Conservation (phyloP, 1,284 basidiomycete species). For the Pseudozyma pruni region DNA sequence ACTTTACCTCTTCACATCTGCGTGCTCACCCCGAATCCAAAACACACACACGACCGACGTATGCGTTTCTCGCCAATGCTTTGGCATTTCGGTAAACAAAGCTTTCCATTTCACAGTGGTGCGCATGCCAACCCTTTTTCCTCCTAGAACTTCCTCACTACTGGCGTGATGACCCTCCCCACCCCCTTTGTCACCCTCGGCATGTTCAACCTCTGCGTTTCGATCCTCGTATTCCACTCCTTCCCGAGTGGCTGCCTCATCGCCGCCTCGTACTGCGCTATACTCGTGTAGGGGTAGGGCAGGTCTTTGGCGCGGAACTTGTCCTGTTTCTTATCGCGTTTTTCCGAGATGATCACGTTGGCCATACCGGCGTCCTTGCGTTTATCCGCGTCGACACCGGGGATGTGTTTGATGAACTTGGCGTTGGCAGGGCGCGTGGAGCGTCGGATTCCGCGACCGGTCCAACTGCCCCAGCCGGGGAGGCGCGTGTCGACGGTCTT, state of each 20-base stretch:
- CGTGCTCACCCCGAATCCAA: too few species aligned
- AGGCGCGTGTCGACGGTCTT: conserved; percentile 79
- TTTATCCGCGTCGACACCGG: conserved; percentile 78
- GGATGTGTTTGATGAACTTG: conserved; percentile 10
- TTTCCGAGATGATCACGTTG: conserved; percentile 93
- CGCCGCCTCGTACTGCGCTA: conserved; percentile 85
- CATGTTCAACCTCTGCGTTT: conserved; percentile 77
- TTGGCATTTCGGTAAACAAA: too few species aligned
- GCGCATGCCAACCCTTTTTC: too few species aligned
- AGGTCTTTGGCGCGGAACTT: conserved; percentile 89
- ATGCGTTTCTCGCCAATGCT: too few species aligned
- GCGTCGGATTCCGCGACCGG: conserved; percentile 77
- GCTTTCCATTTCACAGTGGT: too few species aligned
- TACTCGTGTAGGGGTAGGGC: conserved; percentile 86
- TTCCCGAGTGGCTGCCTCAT: conserved; percentile 83
- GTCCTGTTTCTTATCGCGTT: conserved; percentile 88
- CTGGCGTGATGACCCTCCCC: conserved; percentile 59
- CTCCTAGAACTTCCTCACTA: conserved; percentile 38
- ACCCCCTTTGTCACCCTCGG: conserved; percentile 59
- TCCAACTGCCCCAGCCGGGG: conserved; percentile 97
- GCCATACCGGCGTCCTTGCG: conserved; percentile 85
- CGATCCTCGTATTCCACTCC: conserved; percentile 94
- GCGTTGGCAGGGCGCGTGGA: conserved; percentile 45
- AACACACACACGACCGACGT: too few species aligned
- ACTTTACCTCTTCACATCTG: too few species aligned